A percentile compares a stretch with the other conserved stretches of the same genome.
phyloP scores from a whole-genome alignment of 805 yeast genomes.

The Suhomyces sp. region DNA sequence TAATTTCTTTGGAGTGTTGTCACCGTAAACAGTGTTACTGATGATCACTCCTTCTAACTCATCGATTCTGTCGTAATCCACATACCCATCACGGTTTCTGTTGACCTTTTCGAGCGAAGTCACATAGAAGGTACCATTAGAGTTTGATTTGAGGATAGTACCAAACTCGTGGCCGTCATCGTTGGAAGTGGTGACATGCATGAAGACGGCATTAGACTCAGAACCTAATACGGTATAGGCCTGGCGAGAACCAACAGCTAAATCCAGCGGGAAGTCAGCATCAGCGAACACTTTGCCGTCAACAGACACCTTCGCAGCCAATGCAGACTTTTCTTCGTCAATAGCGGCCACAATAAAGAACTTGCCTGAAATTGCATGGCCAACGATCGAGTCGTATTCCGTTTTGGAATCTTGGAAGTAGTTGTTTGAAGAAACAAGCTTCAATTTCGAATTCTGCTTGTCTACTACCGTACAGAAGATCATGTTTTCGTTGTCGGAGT shows the following conservation, averaged over 20 bases:
- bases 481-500: slow-evolving; percentile 35
- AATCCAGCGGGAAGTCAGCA: slow-evolving; percentile 69
- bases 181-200: slow-evolving; percentile 73
- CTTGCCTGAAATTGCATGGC: slow-evolving; percentile 68
- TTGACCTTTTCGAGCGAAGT: slow-evolving; percentile 68
- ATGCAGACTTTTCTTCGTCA: slow-evolving; percentile 40
- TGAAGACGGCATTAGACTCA: slow-evolving; percentile 64
- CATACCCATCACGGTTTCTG: slow-evolving; percentile 69
- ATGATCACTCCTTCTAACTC: slow-evolving; percentile 83
- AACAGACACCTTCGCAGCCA: slow-evolving; percentile 70
- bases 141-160: slow-evolving; percentile 79
- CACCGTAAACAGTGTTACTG: slow-evolving; percentile 65
- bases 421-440: slow-evolving; percentile 50
- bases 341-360: slow-evolving; percentile 70
- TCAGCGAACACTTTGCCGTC: slow-evolving; percentile 78
- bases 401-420: slow-evolving; percentile 43
- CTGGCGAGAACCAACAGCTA: slow-evolving; percentile 53
- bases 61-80: slow-evolving; percentile 82
- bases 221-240: slow-evolving; percentile 78
- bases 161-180: slow-evolving; percentile 62
- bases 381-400: slow-evolving; percentile 59
- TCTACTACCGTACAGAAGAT: slow-evolving; percentile 61
- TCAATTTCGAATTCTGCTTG: slow-evolving; percentile 18
- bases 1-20: slow-evolving; percentile 49
- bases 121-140: slow-evolving; percentile 85